Base-by-base conservation (phyloP, 768 basidiomycete species). In the Cantharellus anzutake region DNA sequence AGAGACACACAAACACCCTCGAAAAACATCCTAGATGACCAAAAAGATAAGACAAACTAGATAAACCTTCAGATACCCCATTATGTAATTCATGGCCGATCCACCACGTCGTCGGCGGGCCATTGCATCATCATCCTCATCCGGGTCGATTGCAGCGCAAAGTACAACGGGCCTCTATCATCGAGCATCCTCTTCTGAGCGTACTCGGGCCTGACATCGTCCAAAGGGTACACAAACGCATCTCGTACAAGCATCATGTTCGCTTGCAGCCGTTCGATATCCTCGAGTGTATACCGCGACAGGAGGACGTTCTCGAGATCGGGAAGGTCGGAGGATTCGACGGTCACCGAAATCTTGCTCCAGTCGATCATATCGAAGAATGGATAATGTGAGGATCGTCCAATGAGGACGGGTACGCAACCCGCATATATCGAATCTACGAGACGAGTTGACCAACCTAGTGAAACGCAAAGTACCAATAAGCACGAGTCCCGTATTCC, bases 391-490 rank as follows among this genome's bases (percentile, higher is more conserved):
- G 70, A 66, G 3, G 69, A 68, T 62, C 73, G 71, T 62, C 71
- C 69, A 52, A 71, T 68, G 52, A 73, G 65, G 44, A 72, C 71
- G 20, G 73, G 72, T 38, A 73, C 73, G 63, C 73, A 73, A 42
- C 73, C 73, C 29, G 72, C 70, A 62, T 69, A 73, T 52, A 73
- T 70, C 16, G 70, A 70, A 57, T 73, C 72, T 62, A 68, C 68
- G 2, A 68, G 20, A 29, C 20, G 20, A 29, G 20, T 29, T 29
- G 20, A 29, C 20, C 20, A 29, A 29, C 20, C 20, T 29, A 29
- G 20, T 29, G 20, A 29, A 29, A 29, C 20, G 20, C 20, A 29
- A 29, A 29, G 1, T 29, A 29, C 20, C 20, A 29, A 29, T 29
- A 29, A 29, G 20, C 20, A 29, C 20, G 20, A 29, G 20, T 29